These are phyloP conservation scores for Saccharomycopsis hybrid DNA, from an alignment of 1,139 yeast genomes.

Conservation along the genomic window DNA sequence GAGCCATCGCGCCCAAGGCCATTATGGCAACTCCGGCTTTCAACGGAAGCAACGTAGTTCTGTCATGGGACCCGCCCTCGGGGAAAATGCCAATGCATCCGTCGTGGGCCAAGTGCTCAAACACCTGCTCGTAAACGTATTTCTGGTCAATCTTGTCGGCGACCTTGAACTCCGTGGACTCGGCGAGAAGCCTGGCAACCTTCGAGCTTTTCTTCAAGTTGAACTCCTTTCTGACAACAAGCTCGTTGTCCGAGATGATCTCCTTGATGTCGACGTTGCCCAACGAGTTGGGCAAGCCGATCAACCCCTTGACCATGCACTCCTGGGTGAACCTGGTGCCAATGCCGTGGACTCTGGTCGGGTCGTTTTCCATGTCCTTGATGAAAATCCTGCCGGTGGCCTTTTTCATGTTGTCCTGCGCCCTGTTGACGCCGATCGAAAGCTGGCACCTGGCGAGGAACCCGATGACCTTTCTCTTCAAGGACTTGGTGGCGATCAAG, in stretches of 20 bases:
- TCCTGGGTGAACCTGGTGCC: constrained; percentile 65
- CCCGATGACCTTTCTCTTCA: constrained; percentile 64
- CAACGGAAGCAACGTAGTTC: constrained; percentile 82
- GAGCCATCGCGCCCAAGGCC: constrained; percentile 90
- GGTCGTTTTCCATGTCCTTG: constrained; percentile 41
- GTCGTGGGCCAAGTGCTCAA: constrained; percentile 70
- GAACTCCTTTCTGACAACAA: constrained; percentile 68
- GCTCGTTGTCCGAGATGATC: constrained; percentile 67
- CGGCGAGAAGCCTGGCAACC: constrained; percentile 37
- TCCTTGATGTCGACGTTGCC: constrained; percentile 72
- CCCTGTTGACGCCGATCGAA: constrained; percentile 85
- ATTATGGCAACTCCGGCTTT: constrained; percentile 97
- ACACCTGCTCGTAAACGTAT: constrained; percentile 73
- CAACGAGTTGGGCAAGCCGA: constrained; percentile 72
- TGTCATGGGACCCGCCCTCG: constrained; percentile 95
- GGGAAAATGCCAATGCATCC: constrained; percentile 92
- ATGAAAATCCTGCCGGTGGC: constrained; percentile 54
- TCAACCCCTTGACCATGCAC: constrained; percentile 59
- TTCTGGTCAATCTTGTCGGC: constrained; percentile 87
- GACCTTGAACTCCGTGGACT: constrained; percentile 59
- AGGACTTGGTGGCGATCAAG: constrained; percentile 79
- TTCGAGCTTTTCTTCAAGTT: constrained; percentile 45
- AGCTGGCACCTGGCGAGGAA: constrained; percentile 66
- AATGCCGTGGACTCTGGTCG: constrained; percentile 50
- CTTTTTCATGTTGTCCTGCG: constrained; percentile 70